phyloP scores from a whole-genome alignment of 2,329 filamentous ascomycete genomes.

The Claviceps sp. region DNA sequence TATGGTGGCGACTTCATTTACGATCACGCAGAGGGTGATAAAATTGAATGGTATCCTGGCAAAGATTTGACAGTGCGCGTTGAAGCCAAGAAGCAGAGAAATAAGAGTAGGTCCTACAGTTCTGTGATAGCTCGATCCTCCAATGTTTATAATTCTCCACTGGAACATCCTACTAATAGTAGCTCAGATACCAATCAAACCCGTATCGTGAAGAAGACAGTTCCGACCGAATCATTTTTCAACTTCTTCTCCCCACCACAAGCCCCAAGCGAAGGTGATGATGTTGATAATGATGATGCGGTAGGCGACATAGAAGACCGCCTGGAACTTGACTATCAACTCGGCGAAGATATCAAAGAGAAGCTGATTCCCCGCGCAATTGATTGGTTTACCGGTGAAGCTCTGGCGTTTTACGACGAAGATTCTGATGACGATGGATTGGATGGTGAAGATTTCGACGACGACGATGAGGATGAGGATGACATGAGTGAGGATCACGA shows the following conservation, averaged over 20 bases:
- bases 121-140: background rate
- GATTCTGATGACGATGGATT: conserved; percentile 63
- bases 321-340: conserved; percentile 94
- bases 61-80: conserved; percentile 89
- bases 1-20: conserved; percentile 99
- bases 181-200: conserved; percentile 93
- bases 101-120: conserved; percentile 68
- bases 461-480: conserved; percentile 79
- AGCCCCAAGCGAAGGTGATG: conserved; percentile 61
- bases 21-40: conserved; percentile 94
- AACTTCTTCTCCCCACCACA: conserved; percentile 98
- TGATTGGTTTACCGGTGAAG: conserved; percentile 98
- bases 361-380: conserved; percentile 97
- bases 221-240: conserved; percentile 96
- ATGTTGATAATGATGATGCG: conserved; percentile 58
- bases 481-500: conserved; percentile 75
- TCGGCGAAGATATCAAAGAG: conserved; percentile 99
- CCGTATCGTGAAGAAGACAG: conserved; percentile 96
- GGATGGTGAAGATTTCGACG: conserved; percentile 26
- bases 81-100: conserved; percentile 99
- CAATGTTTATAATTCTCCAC: background rate
- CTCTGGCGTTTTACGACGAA: conserved; percentile 81
- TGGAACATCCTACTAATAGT: background rate
- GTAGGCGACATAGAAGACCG: conserved; percentile 92
- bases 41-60: conserved; percentile 90